Base-by-base conservation (phyloP, 805 yeast species). In the Ogataea nakhonphanomensis region DNA sequence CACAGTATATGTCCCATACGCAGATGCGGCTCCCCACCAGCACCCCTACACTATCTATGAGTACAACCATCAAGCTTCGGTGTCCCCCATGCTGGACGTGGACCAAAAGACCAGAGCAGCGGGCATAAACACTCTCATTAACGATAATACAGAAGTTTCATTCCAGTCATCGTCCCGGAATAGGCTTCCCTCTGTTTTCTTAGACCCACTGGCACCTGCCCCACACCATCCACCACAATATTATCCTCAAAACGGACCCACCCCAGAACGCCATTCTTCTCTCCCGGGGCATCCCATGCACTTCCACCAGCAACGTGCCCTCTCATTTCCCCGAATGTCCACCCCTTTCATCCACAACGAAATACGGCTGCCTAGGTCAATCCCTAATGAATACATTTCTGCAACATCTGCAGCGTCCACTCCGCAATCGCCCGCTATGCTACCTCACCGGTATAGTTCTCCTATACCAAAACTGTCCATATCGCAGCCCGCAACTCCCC, bases 151-250 rank as follows among this genome's bases (percentile, higher is more conserved):
- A 25, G 55, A 49, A 29, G 55, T 55, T 17, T 51, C 57, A 4
- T 57, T 53, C 28, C 59, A 50, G 35, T 49, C 58, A 7, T 41
- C 54, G 4, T 47, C 59, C 17, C 58, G 73, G 37, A 70, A 62
- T 25, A 54, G 79, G 45, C 63, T 67, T 40, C 78, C 78, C 4
- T 73, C 78, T 8, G 58, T 74, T 27, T 62, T 71, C 25, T 59
- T 64, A 39, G 80, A 74, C 46, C 80, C 80, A 1, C 61, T 74
- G 40, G 74, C 75, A 2, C 70, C 74, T 1, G 65, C 54, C 3
- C 70, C 72, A 10, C 41, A 35, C 17, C 36, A 23, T 10, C 26
- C 27, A n/a, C 39, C 33, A 7, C 45, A 30, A 23, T 39, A 33
- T 15, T 38, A 37, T 33, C 26, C 28, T 11, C 45, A 33, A 13